Evolutionary conservation across 2,329 filamentous ascomycete species (phyloP), one percentile per base, ranked within the genome.

Genomic region (Chalaropsis thielavioides): DNA sequence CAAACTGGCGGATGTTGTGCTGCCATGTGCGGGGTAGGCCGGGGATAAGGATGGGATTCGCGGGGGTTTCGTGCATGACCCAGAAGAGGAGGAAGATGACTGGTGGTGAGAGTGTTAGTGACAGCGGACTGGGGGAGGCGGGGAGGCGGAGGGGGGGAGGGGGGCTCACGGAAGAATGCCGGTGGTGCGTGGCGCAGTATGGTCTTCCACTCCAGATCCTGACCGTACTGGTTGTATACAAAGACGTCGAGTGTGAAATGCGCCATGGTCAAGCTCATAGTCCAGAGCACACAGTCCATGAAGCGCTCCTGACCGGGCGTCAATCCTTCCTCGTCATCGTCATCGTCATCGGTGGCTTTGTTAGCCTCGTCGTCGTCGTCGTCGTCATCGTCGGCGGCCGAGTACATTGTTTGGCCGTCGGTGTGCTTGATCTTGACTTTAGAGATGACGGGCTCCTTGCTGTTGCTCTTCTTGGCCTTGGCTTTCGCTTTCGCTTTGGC

Each of bases 221-320:
- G 79, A n/a, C 84, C 83, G 71, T 90, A 94, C 74, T 94, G 89
- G 69, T 86, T 81, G 72, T 90, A 87, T 24, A 91, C 88, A 11
- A 94, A 78, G 44, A 91, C 84, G 71, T 92, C 89, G 63, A 94
- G 80, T 0, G 87, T 90, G 69, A 91, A 85, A 72, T 92, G 88
- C 62, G 92, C 75, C 78, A 86, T 88, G 13, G 83, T 78, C 70
- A 94, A 75, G 68, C 83, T 84, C 11, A 83, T 75, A 6, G 78
- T 79, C 81, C 81, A 87, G 27, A 87, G 75, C 2, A 81, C 41
- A 0, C 82, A 75, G 44, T 87, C 83, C 67, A 84, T 73, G 60
- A 82, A 69, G 38, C 80, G 77, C 65, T 84, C 81, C 7, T 76
- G 76, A 0, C 72, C 71, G 17, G 80, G 77, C 0, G 78, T 75